Base-by-base conservation (phyloP, 495 filamentous ascomycete species). In the Xylaria curta region DNA sequence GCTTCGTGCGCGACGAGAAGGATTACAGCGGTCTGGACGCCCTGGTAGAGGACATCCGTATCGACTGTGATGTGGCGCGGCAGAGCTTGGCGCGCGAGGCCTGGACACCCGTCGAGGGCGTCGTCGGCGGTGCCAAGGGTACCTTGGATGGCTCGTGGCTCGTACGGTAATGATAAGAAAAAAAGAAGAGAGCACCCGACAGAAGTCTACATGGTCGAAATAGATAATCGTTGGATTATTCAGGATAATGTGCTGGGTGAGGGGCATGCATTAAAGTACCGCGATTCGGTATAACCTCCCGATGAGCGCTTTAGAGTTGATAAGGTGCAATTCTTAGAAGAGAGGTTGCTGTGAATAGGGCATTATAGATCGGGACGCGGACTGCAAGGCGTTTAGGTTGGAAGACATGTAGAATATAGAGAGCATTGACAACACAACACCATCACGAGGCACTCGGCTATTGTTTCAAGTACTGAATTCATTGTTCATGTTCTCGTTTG, bases 1-100 rank as follows among this genome's bases (percentile, higher is more conserved):
- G 96, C 19, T 98, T 91, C 80, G 94, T 99, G 49, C 89, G 96
- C 51, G 91, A 92, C 13, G 96, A 99, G 78, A 90, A 87, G 76
- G 94, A 98, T 80, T 99, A 99, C 82, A 87, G 90, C 40, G 90
- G 87, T 61, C 83, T 93, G 76, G 95, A 98, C 67, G 90, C 89
- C 33, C 79, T 99, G 79, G 89, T 98, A 47, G 88, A 91, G 74
- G 96, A 99, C 82, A 99, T 99, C 74, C 85, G 87, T 70, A 83
- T 91, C 66, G 96, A 99, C 82, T 95, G 95, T 76, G 89, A 93
- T 77, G 94, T 99, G 64, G 91, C 94, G 26, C 82, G 86, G 70
- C 81, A 83, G 76, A 96, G 93, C 85, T 82, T 99, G 77, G 85
- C 81, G 75, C 83, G 96, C 69, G 82, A 85, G 42, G 88, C 80